Base-by-base conservation (phyloP, 2,329 filamentous ascomycete species). In the Chaetoscypha palmicola region DNA sequence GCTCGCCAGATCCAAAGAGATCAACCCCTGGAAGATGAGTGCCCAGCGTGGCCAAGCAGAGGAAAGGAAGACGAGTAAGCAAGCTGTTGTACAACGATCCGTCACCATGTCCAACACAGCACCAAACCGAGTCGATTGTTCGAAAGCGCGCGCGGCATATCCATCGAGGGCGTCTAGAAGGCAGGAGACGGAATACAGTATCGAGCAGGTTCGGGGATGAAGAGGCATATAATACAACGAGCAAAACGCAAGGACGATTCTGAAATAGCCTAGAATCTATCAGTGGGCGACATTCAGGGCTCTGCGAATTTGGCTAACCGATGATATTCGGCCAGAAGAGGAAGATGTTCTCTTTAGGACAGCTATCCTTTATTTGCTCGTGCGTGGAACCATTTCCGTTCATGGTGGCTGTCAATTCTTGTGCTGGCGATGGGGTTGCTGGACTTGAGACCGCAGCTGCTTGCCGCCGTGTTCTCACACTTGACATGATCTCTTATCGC, bases 181-280 rank as follows among this genome's bases (percentile, higher is more conserved):
- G 65, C 92, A 97, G 20, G 91, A 97, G 47, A 98, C 71, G 63
- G 83, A 91, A 74, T 98, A 98, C 43, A 94, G 79, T 38, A 90
- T 66, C 47, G 86, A 90, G 70, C 91, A 97, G 28, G 90, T 95
- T 59, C 91, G 84, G n/a, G 91, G 91, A 66, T 98, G 92, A 42
- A 97, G 79, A 40, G 92, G 91, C 92, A 98, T 98, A 72, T 96
- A 98, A 72, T 97, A 95, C 54, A 98, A 81, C 21, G 92, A 96
- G 37, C 86, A 87, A 59, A 96, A 71, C 57, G 90, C 89, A 54
- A 91, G 77, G 52, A 91, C 69, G 60, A 92, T 83, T 58, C 86
- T 81, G 46, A 69, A 74, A 66, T 91, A 91, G 55, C 86, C 86
- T 89, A 52, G 4, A 19, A 34, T 9, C 10, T 34, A 16, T 34